Base-by-base conservation (phyloP, 148 eudicot genomes). In the Spergularia marina region DNA sequence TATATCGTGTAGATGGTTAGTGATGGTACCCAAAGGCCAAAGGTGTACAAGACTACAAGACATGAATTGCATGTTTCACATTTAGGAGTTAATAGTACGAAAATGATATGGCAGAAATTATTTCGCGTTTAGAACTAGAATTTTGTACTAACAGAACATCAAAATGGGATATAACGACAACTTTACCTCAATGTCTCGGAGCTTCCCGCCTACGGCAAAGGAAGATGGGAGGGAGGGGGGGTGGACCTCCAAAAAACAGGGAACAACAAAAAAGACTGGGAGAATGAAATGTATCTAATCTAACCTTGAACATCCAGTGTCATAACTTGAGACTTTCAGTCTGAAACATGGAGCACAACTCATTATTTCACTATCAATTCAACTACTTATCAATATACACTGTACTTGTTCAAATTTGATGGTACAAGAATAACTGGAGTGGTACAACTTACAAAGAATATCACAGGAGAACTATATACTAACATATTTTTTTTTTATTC, bases 381-480 rank as follows among this genome's bases (percentile, higher is more conserved):
- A 13, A 61, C 54, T 34, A 10, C 7, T 70, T 20, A 51, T 18
- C 40, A 34, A n/a, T 41, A 62, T 62, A 58, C 49, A 44, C 10
- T 4, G 10, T 44, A 56, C 40, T 67, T 73, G 47, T 82, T 82
- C 77, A 74, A 71, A 68, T 68, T 56, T 77, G 57, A 79, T 70
- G 68, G 34, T 82, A 80, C 81, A 82, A 77, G 52, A 74, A 74
- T 74, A 36, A 63, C 55, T 67, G 58, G 78, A 62, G 71, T 70
- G 71, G 20, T 78, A 75, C 79, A 81, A 66, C 16, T 49, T 68
- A 73, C 70, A 73, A 74, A 71, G 70, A 40, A 76, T 54, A 78
- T 25, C 36, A 53, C 59, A 59, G 12, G 51, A 17, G 69, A 58
- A 51, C 70, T 76, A 39, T 62, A 72, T 62, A 53, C 60, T 53